phyloP scores from a whole-genome alignment of 768 basidiomycete species.

The Exidia glandulosa region DNA sequence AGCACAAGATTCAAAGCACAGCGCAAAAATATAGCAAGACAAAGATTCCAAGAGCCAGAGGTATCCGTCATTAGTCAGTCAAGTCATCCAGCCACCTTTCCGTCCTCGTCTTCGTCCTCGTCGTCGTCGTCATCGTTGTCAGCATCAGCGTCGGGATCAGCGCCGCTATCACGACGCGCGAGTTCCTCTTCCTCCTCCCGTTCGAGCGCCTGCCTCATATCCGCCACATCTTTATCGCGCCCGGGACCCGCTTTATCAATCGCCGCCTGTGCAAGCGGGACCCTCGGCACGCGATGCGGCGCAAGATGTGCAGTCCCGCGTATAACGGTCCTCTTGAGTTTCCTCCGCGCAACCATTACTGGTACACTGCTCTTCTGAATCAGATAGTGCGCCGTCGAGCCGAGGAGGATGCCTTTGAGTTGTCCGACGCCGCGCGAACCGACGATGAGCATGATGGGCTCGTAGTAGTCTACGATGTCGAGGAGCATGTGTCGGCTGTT shows the following conservation, averaged over 20 bases:
- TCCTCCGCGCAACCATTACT: conserved; percentile 90
- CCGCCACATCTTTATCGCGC: conserved; percentile 77
- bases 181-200: conserved; percentile 41
- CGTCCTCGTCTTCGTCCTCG: conserved; percentile 17
- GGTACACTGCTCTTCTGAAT: conserved; percentile 92
- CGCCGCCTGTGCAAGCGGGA: conserved; percentile 75
- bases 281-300: conserved; percentile 59
- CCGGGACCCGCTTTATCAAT: conserved; percentile 74
- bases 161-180: conserved; percentile 13
- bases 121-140: conserved; percentile 1
- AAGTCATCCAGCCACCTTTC: neutral
- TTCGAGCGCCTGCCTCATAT: conserved; percentile 67
- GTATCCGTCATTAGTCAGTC: neutral
- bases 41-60: neutral
- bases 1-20: neutral
- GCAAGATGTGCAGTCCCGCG: conserved; percentile 56
- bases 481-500: conserved; percentile 83
- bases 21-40: neutral
- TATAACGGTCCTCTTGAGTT: conserved; percentile 78
- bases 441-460: conserved; percentile 88
- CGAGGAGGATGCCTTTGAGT: conserved; percentile 84
- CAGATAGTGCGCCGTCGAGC: conserved; percentile 90
- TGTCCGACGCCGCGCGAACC: conserved; percentile 89
- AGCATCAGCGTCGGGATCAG: neutral
- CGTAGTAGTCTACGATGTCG: conserved; percentile 76